Conservation (phyloP, 805 yeast species). For the Candida railenensis region DNA sequence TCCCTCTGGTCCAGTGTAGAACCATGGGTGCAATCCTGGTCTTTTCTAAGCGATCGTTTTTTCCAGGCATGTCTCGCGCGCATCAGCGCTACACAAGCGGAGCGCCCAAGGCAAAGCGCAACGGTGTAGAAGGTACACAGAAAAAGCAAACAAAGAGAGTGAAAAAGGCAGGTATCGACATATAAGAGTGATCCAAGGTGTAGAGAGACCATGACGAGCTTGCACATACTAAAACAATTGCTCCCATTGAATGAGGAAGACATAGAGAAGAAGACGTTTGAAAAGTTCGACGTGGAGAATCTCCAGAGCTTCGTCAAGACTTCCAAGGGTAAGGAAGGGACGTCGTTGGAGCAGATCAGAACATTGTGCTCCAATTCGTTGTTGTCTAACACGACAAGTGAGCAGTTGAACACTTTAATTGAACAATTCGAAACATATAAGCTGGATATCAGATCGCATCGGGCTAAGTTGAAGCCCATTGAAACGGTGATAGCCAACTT, state of each 20-base stretch:
- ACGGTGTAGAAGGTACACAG: too few relatives aligned
- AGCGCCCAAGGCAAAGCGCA: too few relatives aligned
- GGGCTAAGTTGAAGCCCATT: slow-evolving; percentile 46
- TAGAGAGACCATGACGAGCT: slow-evolving; percentile 10
- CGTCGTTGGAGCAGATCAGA: slow-evolving; percentile 1
- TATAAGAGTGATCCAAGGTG: too few relatives aligned
- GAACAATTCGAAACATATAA: slow-evolving; percentile 23
- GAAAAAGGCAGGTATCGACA: too few relatives aligned
- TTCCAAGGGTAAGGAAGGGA: background rate
- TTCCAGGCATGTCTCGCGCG: too few relatives aligned
- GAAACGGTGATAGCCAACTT: slow-evolving; percentile 54
- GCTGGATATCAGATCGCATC: slow-evolving; percentile 24
- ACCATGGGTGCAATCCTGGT: too few relatives aligned
- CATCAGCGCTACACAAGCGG: too few relatives aligned
- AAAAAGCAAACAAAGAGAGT: too few relatives aligned
- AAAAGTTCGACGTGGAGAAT: background rate
- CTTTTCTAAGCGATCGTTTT: too few relatives aligned
- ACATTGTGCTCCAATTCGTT: background rate
- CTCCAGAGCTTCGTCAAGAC: background rate
- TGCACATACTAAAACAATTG: slow-evolving; percentile 10
- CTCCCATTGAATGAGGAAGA: slow-evolving; percentile 9
- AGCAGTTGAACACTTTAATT: slow-evolving; percentile 8
- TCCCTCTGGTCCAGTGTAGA: too few relatives aligned
- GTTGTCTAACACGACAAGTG: slow-evolving; percentile 1
- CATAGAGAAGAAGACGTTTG: background rate